A percentile compares a stretch with the other conserved stretches of the same genome.
Evolutionary conservation across 805 yeast species (phyloP).

Genomic region (Kuraishia ogatae): DNA sequence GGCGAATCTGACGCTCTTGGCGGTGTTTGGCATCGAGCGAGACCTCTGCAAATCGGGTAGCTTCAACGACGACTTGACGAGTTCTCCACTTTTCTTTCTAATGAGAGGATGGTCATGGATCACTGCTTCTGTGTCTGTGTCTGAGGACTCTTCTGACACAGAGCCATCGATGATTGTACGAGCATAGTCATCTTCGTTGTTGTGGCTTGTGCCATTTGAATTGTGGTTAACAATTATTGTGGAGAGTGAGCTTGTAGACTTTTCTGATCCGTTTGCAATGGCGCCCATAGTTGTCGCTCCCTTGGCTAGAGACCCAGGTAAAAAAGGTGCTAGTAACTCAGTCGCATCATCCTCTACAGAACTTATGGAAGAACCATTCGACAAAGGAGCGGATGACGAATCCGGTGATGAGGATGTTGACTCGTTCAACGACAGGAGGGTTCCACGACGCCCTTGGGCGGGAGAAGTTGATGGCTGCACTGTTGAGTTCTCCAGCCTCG

Average conservation of each 20-base stretch:
- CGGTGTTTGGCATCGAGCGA: conserved; percentile 40
- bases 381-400: conserved; percentile 17
- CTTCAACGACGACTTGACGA: conserved; percentile 39
- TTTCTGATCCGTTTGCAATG: not conserved
- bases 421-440: not conserved
- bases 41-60: conserved; percentile 30
- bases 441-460: not conserved
- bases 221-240: conserved; percentile 1
- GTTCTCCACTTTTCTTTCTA: conserved; percentile 46
- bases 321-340: not conserved
- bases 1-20: conserved; percentile 60
- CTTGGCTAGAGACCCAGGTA: not conserved
- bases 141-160: not conserved
- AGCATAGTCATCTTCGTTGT: not conserved
- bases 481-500: not conserved
- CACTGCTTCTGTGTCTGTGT: conserved; percentile 1
- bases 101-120: conserved; percentile 16
- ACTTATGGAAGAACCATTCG: conserved; percentile 14
- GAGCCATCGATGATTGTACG: not conserved
- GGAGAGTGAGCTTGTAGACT: conserved; percentile 2
- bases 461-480: not conserved
- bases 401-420: conserved; percentile 6
- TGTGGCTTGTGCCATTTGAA: conserved; percentile 2
- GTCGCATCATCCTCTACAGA: not conserved
- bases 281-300: not conserved